phyloP scores from a whole-genome alignment of 2,329 filamentous ascomycete genomes.

The Alternaria hordeiaustralica region DNA sequence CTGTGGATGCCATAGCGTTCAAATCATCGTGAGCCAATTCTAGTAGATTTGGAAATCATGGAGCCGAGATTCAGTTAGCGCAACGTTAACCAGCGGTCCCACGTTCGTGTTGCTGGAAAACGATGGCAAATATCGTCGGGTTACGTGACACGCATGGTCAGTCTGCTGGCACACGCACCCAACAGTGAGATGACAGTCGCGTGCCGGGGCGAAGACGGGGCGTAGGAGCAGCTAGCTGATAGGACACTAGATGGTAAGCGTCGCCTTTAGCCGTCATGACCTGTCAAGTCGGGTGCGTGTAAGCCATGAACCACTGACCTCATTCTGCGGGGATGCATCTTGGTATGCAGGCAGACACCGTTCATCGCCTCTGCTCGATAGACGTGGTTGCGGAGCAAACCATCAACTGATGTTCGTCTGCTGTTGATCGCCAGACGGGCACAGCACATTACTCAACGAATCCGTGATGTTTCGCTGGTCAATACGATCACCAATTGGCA shows the following conservation, averaged over 20 bases:
- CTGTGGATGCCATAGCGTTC: conserved; percentile 10
- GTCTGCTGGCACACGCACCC: conserved; percentile 5
- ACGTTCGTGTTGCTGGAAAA: neutral
- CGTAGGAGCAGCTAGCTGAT: conserved; percentile 13
- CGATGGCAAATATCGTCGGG: neutral
- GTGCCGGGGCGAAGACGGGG: conserved; percentile 17
- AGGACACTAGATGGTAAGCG: conserved; percentile 23
- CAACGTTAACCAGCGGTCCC: neutral
- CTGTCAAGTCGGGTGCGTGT: conserved; percentile 16
- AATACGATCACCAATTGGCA: neutral
- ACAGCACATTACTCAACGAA: neutral
- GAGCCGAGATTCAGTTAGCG: conserved; percentile 8
- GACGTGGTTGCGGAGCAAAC: neutral
- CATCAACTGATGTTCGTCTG: neutral
- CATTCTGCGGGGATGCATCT: conserved; percentile 10
- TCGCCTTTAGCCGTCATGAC: conserved; percentile 20
- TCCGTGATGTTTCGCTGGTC: neutral
- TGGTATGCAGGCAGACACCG: conserved; percentile 1
- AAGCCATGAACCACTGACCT: conserved; percentile 13
- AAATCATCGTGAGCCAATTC: conserved; percentile 7
- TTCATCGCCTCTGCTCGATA: neutral
- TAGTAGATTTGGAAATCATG: neutral
- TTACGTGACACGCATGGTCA: conserved; percentile 2
- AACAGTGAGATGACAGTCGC: conserved; percentile 4
- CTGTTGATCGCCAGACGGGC: neutral